These are phyloP conservation scores for Mucor circinelloides DNA, from an alignment of 371 early-diverging fungal genomes.

Conservation along the genomic window DNA sequence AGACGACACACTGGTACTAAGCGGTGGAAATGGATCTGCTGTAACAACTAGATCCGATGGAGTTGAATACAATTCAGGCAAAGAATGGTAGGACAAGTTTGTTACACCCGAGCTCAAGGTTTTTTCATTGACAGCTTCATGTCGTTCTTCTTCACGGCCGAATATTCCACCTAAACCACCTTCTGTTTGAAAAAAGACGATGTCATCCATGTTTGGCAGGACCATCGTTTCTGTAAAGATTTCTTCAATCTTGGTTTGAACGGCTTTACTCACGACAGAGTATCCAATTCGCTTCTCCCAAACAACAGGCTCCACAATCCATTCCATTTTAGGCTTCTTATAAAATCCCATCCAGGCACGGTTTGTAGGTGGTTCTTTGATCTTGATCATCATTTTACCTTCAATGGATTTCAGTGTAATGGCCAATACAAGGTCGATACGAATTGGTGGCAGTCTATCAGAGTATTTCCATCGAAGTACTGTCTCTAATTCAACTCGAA, in stretches of 20 bases:
- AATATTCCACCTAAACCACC: slow-evolving; percentile 71
- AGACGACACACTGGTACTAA: slow-evolving; percentile 12
- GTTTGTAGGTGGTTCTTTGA: slow-evolving; percentile 85
- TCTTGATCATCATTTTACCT: slow-evolving; percentile 77
- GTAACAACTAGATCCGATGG: slow-evolving; percentile 26
- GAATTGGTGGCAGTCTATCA: slow-evolving; percentile 64
- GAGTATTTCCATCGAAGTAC: slow-evolving; percentile 47
- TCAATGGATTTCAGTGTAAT: slow-evolving; percentile 67
- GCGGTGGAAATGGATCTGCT: slow-evolving; percentile 18
- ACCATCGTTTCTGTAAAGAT: slow-evolving; percentile 80
- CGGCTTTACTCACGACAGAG: slow-evolving; percentile 79
- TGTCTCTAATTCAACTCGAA: slow-evolving; percentile 72
- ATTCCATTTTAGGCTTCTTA: slow-evolving; percentile 74
- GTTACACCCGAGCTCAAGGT: not conserved
- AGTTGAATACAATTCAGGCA: slow-evolving; percentile 25
- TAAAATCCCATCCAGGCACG: slow-evolving; percentile 90
- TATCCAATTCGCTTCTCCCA: slow-evolving; percentile 83
- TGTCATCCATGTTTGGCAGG: slow-evolving; percentile 91
- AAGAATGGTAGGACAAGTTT: slow-evolving; percentile 14
- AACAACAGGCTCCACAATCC: slow-evolving; percentile 83
- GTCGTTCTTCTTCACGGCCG: slow-evolving; percentile 27
- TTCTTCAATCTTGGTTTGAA: slow-evolving; percentile 82
- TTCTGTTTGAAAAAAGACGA: slow-evolving; percentile 70
- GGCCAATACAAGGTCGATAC: slow-evolving; percentile 76
- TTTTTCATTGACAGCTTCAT: not conserved